Percentiles rank a stretch among this genome's conserved stretches.
Conservation (phyloP, 2,329 filamentous ascomycete genomes). For the Lomentospora prolificans region DNA sequence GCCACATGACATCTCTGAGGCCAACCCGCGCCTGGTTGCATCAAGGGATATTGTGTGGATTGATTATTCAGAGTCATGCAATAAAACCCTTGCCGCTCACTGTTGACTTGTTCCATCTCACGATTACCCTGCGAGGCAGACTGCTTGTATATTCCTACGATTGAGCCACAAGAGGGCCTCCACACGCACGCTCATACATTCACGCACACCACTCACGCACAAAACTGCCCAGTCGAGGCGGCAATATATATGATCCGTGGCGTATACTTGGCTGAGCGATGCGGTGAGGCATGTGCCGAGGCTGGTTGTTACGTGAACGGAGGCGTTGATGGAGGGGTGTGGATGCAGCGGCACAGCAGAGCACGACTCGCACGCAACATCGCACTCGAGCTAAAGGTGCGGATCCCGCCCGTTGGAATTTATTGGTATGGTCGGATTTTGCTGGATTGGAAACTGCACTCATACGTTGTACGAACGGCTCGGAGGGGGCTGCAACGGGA, state of each 20-base stretch:
- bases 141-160: background rate
- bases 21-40: background rate
- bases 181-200: background rate
- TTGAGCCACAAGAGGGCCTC: background rate
- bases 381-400: background rate
- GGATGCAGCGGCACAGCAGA: background rate
- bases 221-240: background rate
- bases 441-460: background rate
- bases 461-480: background rate
- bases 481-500: background rate
- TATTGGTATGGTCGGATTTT: background rate
- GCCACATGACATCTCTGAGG: background rate
- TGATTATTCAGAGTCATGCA: conserved; percentile 2
- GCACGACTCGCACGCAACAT: background rate
- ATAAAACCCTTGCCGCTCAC: background rate
- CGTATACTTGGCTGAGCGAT: background rate
- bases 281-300: background rate
- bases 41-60: background rate
- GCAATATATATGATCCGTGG: background rate
- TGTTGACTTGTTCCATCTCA: background rate
- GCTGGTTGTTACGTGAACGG: background rate
- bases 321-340: background rate
- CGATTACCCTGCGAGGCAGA: background rate
- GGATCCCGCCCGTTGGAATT: conserved; percentile 1
- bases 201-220: background rate